Evolutionary conservation across 768 basidiomycete species (phyloP), one percentile per base, ranked within the genome.

Genomic region (Lentinula detonsa): DNA sequence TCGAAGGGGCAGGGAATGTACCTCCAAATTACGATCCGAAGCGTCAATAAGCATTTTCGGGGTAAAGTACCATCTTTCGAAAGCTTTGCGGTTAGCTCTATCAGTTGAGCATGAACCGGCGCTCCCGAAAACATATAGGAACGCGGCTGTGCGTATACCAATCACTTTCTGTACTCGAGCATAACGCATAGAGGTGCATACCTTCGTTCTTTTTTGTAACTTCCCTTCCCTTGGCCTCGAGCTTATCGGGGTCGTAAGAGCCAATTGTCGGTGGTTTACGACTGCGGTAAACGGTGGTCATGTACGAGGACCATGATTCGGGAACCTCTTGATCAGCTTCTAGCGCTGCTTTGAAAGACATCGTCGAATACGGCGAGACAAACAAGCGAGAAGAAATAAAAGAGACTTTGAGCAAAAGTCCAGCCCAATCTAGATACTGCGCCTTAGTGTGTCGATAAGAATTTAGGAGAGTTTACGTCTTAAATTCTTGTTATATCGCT

Each of bases 51-150:
- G 46, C 46, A 33, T 51, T 21, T 51, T 51, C 2, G 50, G 50
- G 4, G 50, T 35, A 10, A 51, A 51, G 34, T 34, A 51, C 50
- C 46, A 48, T 11, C n/a, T 48, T 23, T 74, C 66, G 33, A 85
- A 70, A 13, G 79, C 80, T 31, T 68, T 74, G 35, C 73, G 73
- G 65, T 86, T 86, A 31, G 76, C 76, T 7, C 51, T 64, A 63
- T 82, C 73, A 9, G 85, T 86, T 52, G 70, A 70, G 37, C 74
- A 69, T 4, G 77, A 72, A 0, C 85, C 85, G 5, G 85, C 85
- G 57, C 77, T 82, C 35, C 80, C 82, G 61, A 75, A 77, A 5
- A 81, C 77, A 68, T 85, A 86, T 6, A 48, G 46, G 21, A 48
- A 48, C 5, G 46, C 46, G 21, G 46, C 46, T 48, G 11, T 16